Base-by-base conservation (phyloP, 2,329 filamentous ascomycete genomes). In the Aspergillus persii region DNA sequence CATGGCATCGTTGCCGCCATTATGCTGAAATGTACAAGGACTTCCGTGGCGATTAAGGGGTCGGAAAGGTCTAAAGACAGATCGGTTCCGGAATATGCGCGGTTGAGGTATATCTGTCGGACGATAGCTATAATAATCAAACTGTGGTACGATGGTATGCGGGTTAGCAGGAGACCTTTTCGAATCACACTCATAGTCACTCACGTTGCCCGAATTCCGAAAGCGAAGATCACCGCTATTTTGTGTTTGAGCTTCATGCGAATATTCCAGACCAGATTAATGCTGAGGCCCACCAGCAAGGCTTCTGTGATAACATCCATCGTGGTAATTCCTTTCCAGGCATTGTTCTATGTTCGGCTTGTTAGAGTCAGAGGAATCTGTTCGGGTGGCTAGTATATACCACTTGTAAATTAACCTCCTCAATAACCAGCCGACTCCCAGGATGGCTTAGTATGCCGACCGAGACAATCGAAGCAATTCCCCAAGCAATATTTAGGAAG, bases 1-100 rank as follows among this genome's bases (percentile, higher is more conserved):
- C 77, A 77, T 3, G 76, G 76, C 12, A 79, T 67, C 0, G 77
- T 80, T 44, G 75, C 74, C 0, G 74, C 68, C 59, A 77, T 77
- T 29, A 80, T 69, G 15, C 76, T 75, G 65, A 73, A 77, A 33
- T 75, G 72, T 27, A 79, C 67, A 44, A 79, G 67, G 46, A 76
- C 68, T 56, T 76, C 71, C 18, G 75, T 72, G 58, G 71, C 68
- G 54, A 79, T 71, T 30, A 71, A 62, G 3, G 72, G 67, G 18
- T 74, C 60, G 3, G 72, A 70, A 39, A 72, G 66, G 51, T 65
- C 64, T 12, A 77, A 63, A 5, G 70, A 71, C 1, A 69, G 62
- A 57, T 79, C 72, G 15, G 56, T 12, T 11, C 44, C 51, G 23
- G 63, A 58, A 8, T 67, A 30, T 9, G 36, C 48, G 48, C 54